These are phyloP conservation scores for Macrotyloma uniflorum DNA, from an alignment of 306 rosid species.

Conservation along the genomic window DNA sequence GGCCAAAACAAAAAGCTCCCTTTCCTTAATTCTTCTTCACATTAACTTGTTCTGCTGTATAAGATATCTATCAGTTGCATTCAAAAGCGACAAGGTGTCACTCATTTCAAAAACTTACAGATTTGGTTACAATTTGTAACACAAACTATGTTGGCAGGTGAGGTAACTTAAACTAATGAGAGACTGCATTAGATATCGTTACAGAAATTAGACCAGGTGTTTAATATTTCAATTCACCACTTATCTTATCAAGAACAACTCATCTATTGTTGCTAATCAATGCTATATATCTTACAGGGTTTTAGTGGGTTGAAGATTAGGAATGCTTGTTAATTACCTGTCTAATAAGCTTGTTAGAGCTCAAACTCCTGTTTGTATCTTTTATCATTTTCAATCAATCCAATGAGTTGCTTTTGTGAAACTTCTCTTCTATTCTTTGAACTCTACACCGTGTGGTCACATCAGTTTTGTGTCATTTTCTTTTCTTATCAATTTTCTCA, in stretches of 20 bases:
- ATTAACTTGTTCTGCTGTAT: not conserved
- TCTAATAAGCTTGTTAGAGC: not conserved
- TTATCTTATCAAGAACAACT: not conserved
- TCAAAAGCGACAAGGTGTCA: not conserved
- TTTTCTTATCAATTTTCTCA: not conserved
- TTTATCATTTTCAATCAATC: not conserved
- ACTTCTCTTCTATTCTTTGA: not conserved
- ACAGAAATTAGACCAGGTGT: no score
- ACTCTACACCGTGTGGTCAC: not conserved
- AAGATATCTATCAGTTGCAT: not conserved
- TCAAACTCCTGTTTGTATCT: not conserved
- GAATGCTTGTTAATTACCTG: not conserved
- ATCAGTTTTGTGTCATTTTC: no score
- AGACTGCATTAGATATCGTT: constrained; percentile 5
- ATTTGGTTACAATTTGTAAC: not conserved
- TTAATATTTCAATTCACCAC: not conserved
- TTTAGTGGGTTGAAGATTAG: not conserved
- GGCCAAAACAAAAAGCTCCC: not conserved
- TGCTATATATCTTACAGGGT: constrained; percentile 26
- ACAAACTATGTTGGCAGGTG: not conserved
- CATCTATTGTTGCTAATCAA: not conserved
- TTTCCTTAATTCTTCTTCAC: not conserved
- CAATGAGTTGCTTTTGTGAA: not conserved
- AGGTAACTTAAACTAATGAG: not conserved
- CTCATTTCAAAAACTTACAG: not conserved